Evolutionary conservation across 1,139 yeast genomes (phyloP), one percentile per base, ranked within the genome.

Genomic region (Taphrina wiesneri): DNA sequence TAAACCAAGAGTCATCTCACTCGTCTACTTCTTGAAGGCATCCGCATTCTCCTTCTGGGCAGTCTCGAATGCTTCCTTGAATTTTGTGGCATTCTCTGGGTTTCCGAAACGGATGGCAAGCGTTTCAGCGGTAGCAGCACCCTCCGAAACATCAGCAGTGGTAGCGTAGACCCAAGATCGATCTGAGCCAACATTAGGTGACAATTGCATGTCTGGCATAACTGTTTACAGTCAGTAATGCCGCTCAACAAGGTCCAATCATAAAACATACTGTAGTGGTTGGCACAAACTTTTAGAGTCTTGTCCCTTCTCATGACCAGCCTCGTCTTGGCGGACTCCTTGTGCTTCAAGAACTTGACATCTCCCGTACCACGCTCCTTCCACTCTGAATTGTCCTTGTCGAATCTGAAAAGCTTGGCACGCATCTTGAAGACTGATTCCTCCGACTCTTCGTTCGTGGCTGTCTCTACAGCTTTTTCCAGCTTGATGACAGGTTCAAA

Each of bases 291-390:
- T 84, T 93, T 93, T 76, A 92, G 85, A 67, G 98, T 93, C 83
- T 93, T 93, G 81, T 93, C 99, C 81, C 99, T 90, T 85, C 99
- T 90, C 99, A 93, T 93, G 76, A 93, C 83, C 72, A 93, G 80
- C 81, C 99, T 87, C 70, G 88, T 89, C 81, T 90, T 92, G 67
- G 84, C 83, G 67, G 90, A 81, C 69, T 80, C 80, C 79, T 90
- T 90, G 81, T 92, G 97, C 81, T 93, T 85, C 77, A 93, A 85
- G 79, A 93, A 90, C 80, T 92, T 90, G 74, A 92, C 97, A 76
- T 93, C 99, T 74, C 99, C 99, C 54, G 97, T 91, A 73, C 99
- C 99, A 82, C 99, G 89, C 82, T 95, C 99, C 79, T 95, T 93
- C 99, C 99, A 93, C 80, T 93, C 99, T 75, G 90, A 89, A 68